These are phyloP conservation scores for Ilyonectria mors-panacis DNA, from an alignment of 2,329 filamentous ascomycete species.

Conservation along the genomic window DNA sequence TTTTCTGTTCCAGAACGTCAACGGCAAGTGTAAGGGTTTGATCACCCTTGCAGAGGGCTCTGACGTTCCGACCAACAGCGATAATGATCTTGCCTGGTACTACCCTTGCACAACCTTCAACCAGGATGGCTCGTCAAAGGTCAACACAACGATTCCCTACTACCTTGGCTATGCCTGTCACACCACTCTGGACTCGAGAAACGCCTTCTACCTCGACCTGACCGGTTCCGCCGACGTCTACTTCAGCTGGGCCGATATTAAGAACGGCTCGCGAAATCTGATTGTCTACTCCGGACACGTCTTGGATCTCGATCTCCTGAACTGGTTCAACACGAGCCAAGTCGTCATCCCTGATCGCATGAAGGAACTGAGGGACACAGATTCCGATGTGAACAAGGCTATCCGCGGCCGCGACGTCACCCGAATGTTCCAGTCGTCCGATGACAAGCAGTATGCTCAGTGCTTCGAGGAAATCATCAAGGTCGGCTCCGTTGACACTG, in stretches of 20 bases:
- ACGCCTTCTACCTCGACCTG: constrained; percentile 81
- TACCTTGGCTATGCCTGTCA: constrained; percentile 93
- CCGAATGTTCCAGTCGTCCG: constrained; percentile 83
- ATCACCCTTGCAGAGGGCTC: constrained; percentile 81
- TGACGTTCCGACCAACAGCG: constrained; percentile 82
- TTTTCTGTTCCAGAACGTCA: constrained; percentile 99
- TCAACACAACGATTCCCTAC: constrained; percentile 81
- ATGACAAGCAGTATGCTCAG: constrained; percentile 85
- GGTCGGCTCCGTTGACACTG: constrained; percentile 95
- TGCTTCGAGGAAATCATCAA: constrained; percentile 96
- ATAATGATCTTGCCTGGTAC: constrained; percentile 91
- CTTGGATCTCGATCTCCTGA: constrained; percentile 87
- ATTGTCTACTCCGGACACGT: constrained; percentile 96
- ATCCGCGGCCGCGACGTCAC: constrained; percentile 91
- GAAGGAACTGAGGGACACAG: constrained; percentile 81
- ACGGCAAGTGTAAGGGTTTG: constrained; percentile 93
- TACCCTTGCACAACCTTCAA: constrained; percentile 94
- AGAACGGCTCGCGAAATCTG: constrained; percentile 89
- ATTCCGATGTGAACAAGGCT: constrained; percentile 69
- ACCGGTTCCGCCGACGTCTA: constrained; percentile 86
- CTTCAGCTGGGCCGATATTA: constrained; percentile 95
- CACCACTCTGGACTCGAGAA: constrained; percentile 77
- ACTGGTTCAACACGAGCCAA: constrained; percentile 90
- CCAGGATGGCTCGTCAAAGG: constrained; percentile 87
- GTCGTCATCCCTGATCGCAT: constrained; percentile 84